Evolutionary conservation across 2,329 filamentous ascomycete species (phyloP).

Genomic region (Fusarium brevicatenulatum): DNA sequence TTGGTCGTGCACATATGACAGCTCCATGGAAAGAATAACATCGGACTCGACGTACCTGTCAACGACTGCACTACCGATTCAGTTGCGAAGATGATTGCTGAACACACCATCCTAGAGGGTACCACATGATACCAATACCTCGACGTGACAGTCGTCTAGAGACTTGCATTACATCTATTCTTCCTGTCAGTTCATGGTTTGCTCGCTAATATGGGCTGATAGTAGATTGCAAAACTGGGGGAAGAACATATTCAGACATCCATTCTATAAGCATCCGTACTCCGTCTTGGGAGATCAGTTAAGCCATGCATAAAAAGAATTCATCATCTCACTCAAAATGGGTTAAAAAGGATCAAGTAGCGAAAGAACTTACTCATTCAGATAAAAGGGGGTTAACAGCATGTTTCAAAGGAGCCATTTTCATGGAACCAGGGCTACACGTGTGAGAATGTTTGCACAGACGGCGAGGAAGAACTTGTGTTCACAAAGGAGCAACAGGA

Average conservation of each 20-base stretch:
- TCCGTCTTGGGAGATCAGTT: constrained; percentile 43
- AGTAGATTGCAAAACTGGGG: not conserved
- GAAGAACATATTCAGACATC: constrained; percentile 41
- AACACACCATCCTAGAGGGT: not conserved
- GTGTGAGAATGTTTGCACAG: not conserved
- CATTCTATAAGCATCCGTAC: constrained; percentile 45
- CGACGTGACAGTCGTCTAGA: not conserved
- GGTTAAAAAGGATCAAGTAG: not conserved
- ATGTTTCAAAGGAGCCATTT: not conserved
- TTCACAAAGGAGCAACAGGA: not conserved
- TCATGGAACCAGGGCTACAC: not conserved
- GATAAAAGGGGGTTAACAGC: not conserved
- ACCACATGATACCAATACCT: not conserved
- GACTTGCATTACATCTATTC: not conserved
- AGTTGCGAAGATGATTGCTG: not conserved
- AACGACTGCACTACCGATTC: not conserved
- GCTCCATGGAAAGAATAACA: not conserved
- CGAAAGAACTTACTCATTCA: constrained; percentile 19
- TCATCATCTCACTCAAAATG: constrained; percentile 43
- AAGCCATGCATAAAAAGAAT: constrained; percentile 48
- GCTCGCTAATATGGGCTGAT: not conserved
- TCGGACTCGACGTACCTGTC: not conserved
- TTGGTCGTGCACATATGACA: not conserved
- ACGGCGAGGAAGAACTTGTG: not conserved
- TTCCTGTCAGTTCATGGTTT: not conserved